Evolutionary conservation across 73 alveolate genomes (phyloP), one percentile per base, ranked within the genome.

Genomic region (Paraurostyla sp.): DNA sequence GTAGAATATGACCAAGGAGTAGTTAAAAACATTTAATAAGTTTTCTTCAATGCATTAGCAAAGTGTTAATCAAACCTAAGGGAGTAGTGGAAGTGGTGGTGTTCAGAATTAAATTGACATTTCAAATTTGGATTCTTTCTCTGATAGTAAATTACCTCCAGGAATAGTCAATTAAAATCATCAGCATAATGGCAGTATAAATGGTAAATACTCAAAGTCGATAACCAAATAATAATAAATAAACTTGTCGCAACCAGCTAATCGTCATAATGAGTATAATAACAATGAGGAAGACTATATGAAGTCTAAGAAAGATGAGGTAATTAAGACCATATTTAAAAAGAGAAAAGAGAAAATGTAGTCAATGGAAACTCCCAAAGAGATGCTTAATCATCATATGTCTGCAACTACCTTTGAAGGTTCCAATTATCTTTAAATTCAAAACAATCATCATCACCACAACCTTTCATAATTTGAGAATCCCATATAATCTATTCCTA

Each of bases 221-320:
- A 20, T 52, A n/a, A n/a, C n/a, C n/a, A n/a, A n/a, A n/a, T n/a
- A n/a, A n/a, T n/a, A n/a, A n/a, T n/a, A n/a, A n/a, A n/a, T n/a
- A 18, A 18, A 15, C 18, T 46, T 46, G 57, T 33, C 78, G 9
- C 32, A 60, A 6, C 6, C 22, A 3, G 9, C 32, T 16, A 27
- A 9, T 6, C 22, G 78, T 46, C 87, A 75, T 33, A 46, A 43
- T 46, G 87, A 75, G 33, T 75, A 75, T 48, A 75, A 75, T 33
- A 75, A 75, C 38, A 75, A 75, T 29, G 87, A 75, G 30, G 87
- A 75, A 32, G 87, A 75, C 33, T 75, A 75, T 50, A 48, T n/a
- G 73, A 75, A 49, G 30, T 43, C 73, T 3, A 46, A 43, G 49
- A 75, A 75, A 33, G 87, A 75, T 43, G 87, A 75, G 51, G 73